Evolutionary conservation across 2,329 filamentous ascomycete genomes (phyloP), one percentile per base, ranked within the genome.

Genomic region (Akanthomyces uredinophilus): DNA sequence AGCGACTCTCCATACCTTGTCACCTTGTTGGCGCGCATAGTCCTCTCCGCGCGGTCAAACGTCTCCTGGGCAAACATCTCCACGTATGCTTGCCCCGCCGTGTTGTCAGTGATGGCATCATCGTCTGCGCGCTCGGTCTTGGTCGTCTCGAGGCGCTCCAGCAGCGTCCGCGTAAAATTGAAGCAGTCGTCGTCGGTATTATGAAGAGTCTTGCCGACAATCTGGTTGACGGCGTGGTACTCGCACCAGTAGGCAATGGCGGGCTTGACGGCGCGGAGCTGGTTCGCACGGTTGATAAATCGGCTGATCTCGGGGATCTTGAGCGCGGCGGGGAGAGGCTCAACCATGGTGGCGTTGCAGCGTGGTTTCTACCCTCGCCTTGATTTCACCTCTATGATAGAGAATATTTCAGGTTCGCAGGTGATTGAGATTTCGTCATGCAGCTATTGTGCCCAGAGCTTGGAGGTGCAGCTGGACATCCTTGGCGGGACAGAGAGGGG

Each of bases 221-320:
- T 96, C 72, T 96, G 91, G 70, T 98, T 92, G 52, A 96, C 90
- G 29, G 95, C 91, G 82, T 91, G 95, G 75, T 95, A 96, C 71
- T 96, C 89, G 74, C 94, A 95, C 92, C 94, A 98, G 75, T 98
- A 99, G 65, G 93, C 84, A 68, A 98, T 84, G 64, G 95, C 91
- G 10, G 95, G 95, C 75, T 94, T 95, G 71, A 87, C 85, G 63
- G 83, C 83, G 73, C 94, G 90, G 54, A 99, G 84, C 78, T 99
- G 94, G 41, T 86, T 84, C 39, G 92, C 94, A 70, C 94, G 87
- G 60, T 88, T 83, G 65, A 93, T 87, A 74, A 96, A 97, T 64
- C 92, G 90, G 67, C 86, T 87, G 71, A 96, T 86, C 73, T 96
- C 92, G 64, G 90, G 87, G 62, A 87, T 80, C 78, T 90, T 92